phyloP scores from a whole-genome alignment of 2,329 filamentous ascomycete genomes.

The Fusarium camptoceras region DNA sequence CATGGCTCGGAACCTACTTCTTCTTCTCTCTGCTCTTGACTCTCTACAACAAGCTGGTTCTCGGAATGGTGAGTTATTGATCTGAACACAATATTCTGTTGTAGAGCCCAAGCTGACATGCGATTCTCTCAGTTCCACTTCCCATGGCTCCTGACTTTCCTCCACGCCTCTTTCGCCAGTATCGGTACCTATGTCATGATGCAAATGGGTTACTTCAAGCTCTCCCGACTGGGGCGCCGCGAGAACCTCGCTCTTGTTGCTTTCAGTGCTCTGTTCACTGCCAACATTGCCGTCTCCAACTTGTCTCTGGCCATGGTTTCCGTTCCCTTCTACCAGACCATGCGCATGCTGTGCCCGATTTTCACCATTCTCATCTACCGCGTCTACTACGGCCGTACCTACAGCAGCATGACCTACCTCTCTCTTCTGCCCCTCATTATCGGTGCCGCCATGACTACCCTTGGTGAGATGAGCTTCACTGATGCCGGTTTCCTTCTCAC shows the following conservation, averaged over 20 bases:
- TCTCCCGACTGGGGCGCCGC: conserved; percentile 62
- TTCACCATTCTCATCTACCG: conserved; percentile 73
- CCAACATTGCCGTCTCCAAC: conserved; percentile 74
- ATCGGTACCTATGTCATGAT: conserved; percentile 67
- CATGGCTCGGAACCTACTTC: conserved; percentile 65
- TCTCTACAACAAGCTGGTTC: conserved; percentile 69
- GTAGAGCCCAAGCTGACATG: conserved; percentile 31
- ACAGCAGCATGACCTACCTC: conserved; percentile 67
- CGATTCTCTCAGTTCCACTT: conserved; percentile 61
- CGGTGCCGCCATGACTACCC: conserved; percentile 69
- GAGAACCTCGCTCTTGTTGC: conserved; percentile 67
- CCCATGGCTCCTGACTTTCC: conserved; percentile 70
- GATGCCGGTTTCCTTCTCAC: conserved; percentile 66
- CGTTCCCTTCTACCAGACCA: conserved; percentile 74
- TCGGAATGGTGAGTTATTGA: conserved; percentile 58
- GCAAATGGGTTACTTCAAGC: conserved; percentile 63
- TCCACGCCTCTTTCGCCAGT: conserved; percentile 68
- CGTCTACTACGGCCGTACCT: conserved; percentile 65
- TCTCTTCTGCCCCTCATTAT: conserved; percentile 70
- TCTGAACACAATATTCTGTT: no score
- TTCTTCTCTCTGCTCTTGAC: conserved; percentile 62
- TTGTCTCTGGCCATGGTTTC: conserved; percentile 71
- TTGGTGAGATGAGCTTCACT: conserved; percentile 73
- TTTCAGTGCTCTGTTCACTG: conserved; percentile 71
- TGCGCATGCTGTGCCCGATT: conserved; percentile 70